Evolutionary conservation across 352 stramenopile genomes (phyloP).

Genomic region (Phytopythium aichiense): DNA sequence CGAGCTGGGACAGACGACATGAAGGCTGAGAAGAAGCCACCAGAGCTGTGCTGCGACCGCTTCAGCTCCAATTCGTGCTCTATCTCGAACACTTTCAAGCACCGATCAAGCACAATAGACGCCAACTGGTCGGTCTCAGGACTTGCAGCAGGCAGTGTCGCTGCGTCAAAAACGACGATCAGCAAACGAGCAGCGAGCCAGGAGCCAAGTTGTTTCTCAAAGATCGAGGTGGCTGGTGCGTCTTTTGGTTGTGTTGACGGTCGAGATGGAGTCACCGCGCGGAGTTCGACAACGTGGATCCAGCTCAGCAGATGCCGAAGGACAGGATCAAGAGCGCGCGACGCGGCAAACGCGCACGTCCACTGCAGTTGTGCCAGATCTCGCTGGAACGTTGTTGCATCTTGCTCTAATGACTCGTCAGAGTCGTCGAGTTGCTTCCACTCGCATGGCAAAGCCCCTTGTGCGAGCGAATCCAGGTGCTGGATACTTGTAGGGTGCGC

Average conservation of each 20-base stretch:
- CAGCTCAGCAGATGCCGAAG: conserved; percentile 29
- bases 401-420: neutral
- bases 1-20: conserved; percentile 14
- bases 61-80: conserved; percentile 33
- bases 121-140: neutral
- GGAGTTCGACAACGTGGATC: conserved; percentile 31
- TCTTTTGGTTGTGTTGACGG: conserved; percentile 9
- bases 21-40: conserved; percentile 52
- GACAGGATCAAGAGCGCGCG: conserved; percentile 9
- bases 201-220: conserved; percentile 17
- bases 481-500: conserved; percentile 8
- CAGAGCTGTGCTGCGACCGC: conserved; percentile 18
- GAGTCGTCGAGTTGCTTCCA: neutral
- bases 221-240: conserved; percentile 12
- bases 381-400: conserved; percentile 11
- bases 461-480: neutral
- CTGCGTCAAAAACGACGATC: conserved; percentile 20
- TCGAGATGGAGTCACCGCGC: conserved; percentile 5
- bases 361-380: conserved; percentile 28
- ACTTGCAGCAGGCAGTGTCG: neutral
- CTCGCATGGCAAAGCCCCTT: neutral
- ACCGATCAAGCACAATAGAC: conserved; percentile 17
- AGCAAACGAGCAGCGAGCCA: conserved; percentile 51
- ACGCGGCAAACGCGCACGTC: conserved; percentile 17
- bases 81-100: conserved; percentile 45